phyloP scores from a whole-genome alignment of 129 eudicot genomes.

The Flaveria sonorensis region DNA sequence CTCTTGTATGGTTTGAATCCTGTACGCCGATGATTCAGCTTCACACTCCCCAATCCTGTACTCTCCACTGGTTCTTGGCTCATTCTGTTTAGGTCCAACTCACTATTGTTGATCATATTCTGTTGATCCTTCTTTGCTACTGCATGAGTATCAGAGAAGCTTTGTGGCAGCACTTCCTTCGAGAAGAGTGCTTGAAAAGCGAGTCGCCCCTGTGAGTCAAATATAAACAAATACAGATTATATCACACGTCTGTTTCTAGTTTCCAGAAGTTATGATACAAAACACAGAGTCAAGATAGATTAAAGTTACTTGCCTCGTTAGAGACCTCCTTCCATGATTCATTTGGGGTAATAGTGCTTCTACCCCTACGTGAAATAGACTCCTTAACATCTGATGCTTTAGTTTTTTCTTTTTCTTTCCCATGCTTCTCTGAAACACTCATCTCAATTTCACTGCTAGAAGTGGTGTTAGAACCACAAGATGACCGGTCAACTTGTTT shows the following conservation, averaged over 20 bases:
- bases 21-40: conserved; percentile 57
- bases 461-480: conserved; percentile 88
- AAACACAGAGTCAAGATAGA: background rate
- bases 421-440: conserved; percentile 65
- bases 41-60: conserved; percentile 49
- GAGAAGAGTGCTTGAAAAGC: conserved; percentile 63
- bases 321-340: conserved; percentile 98
- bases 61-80: conserved; percentile 32
- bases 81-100: conserved; percentile 55
- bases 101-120: conserved; percentile 27
- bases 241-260: background rate
- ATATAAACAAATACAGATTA: background rate
- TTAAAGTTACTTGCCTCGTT: conserved; percentile 65
- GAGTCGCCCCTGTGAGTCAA: conserved; percentile 62
- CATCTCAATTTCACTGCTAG: conserved; percentile 92
- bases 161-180: conserved; percentile 78
- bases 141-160: conserved; percentile 56
- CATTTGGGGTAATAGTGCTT: conserved; percentile 48
- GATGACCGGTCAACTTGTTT: conserved; percentile 94
- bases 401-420: conserved; percentile 55
- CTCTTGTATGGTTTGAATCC: conserved; percentile 95
- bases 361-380: conserved; percentile 60
- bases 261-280: background rate
- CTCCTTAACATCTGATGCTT: conserved; percentile 61
- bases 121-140: conserved; percentile 25